Evolutionary conservation across 2,329 filamentous ascomycete genomes (phyloP).

Genomic region (Basipetospora chlamydospora): DNA sequence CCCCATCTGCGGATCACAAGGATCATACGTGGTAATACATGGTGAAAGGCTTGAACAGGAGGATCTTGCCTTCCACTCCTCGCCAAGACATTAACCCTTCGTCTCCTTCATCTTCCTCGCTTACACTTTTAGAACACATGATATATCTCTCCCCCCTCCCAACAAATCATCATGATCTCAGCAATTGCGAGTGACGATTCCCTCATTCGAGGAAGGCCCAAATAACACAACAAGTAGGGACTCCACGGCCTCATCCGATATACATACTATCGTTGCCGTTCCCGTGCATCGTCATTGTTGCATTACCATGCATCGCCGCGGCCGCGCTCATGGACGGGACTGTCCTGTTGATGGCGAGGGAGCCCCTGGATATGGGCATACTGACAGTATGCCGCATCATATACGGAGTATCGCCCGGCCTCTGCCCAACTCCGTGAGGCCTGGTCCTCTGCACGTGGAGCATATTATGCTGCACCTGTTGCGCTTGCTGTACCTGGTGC

Average conservation of each 20-base stretch:
- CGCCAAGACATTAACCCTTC: no score
- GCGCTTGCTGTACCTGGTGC: conserved; percentile 1
- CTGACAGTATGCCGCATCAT: conserved; percentile 26
- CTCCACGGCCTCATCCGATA: conserved; percentile 25
- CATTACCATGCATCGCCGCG: conserved; percentile 23
- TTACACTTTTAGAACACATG: no score
- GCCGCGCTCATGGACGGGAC: conserved; percentile 28
- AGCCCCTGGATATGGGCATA: conserved; percentile 20
- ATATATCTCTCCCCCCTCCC: no score
- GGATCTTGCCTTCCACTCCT: no score
- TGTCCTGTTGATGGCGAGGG: conserved; percentile 26
- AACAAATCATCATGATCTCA: no score
- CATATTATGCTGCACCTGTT: conserved; percentile 17
- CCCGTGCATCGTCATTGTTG: conserved; percentile 29
- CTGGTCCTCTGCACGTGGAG: conserved; percentile 29
- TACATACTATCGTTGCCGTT: conserved; percentile 35
- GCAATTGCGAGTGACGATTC: no score
- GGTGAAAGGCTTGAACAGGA: no score
- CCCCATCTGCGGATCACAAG: no score
- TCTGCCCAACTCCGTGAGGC: conserved; percentile 19
- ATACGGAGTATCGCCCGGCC: conserved; percentile 22
- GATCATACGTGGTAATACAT: no score
- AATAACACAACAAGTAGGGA: not conserved
- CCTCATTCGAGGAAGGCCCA: not conserved
- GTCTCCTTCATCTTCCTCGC: no score